Base-by-base conservation (phyloP, 208 protist species). In the Endotrypanum monterogeii region DNA sequence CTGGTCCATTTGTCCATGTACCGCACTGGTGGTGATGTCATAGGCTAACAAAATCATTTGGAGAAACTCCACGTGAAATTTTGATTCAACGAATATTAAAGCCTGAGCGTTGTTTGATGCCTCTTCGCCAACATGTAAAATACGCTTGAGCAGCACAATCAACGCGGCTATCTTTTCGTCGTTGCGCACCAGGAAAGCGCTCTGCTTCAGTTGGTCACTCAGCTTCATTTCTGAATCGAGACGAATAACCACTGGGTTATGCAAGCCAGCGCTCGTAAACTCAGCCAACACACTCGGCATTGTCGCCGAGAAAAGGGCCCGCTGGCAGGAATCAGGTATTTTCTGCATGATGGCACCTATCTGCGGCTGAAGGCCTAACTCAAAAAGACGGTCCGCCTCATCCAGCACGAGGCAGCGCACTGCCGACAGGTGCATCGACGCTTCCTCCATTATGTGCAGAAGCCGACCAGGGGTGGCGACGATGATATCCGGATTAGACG, bases 341-440 rank as follows among this genome's bases (percentile, higher is more conserved):
- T 95, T 92, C 30, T 93, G 80, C 71, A 99, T 84, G 67, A 99
- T 99, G 58, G 96, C 96, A 3, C 83, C 80, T 41, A 99, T 82
- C 89, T 99, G 99, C 46, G 93, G 88, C 83, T 98, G 90, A 20
- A 94, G 87, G 41, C 99, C 99, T 74, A 99, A 89, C 82, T 99
- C 99, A 88, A 99, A 99, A 9, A 99, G 87, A 23, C 97, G 92
- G 85, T 99, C 99, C 1, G 98, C 99, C 86, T 99, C 99, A 89
- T 99, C 99, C 63, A 99, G 98, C 0, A 99, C 98, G 9, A 99
- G 55, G 55, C 94, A 97, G 73, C 99, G 87, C n/a, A 99, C 90
- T 39, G 82, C 79, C 4, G 77, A 84, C 3, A 99, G 86, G 52
- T 92, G 86, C 39, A 99, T 70, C 4, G 96, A 96, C 35, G 98